Evolutionary conservation across 176 grass and related monocot species (phyloP).

Genomic region (Stipa capillata): DNA sequence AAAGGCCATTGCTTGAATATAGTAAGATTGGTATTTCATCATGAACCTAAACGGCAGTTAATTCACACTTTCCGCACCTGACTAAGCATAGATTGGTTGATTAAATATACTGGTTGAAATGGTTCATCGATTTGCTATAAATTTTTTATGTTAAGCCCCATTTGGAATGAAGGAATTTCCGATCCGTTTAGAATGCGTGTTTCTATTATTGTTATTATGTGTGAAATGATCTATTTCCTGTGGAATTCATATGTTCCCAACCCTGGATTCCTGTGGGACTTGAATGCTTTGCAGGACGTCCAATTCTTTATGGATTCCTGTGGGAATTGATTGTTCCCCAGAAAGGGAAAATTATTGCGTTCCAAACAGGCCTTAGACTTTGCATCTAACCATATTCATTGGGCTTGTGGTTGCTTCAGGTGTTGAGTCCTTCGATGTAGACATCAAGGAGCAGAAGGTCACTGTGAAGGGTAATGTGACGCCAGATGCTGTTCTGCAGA

Average conservation of each 20-base stretch:
- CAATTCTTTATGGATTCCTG: not conserved
- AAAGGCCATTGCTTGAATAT: not conserved
- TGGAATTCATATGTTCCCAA: not conserved
- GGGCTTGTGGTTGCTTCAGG: constrained; percentile 34
- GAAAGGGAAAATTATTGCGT: not conserved
- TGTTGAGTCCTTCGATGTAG: constrained; percentile 76
- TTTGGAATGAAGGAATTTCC: not conserved
- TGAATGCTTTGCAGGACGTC: not conserved
- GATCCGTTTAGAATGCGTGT: not conserved
- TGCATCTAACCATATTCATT: not conserved
- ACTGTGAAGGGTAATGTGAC: constrained; percentile 87
- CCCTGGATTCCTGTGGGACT: not conserved
- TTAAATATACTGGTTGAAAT: not conserved
- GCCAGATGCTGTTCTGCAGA: constrained; percentile 82
- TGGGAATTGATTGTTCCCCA: not conserved
- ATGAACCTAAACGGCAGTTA: not conserved
- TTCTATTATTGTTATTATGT: not conserved
- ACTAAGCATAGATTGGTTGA: not conserved
- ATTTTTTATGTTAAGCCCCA: not conserved
- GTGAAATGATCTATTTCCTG: not conserved
- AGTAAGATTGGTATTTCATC: not conserved
- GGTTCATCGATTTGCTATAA: not conserved
- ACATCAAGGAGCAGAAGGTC: constrained; percentile 81
- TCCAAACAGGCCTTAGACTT: not conserved
- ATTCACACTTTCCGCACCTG: not conserved